These are phyloP conservation scores for Pseudocercospora crystallina DNA, from an alignment of 2,329 filamentous ascomycete species.

Conservation along the genomic window DNA sequence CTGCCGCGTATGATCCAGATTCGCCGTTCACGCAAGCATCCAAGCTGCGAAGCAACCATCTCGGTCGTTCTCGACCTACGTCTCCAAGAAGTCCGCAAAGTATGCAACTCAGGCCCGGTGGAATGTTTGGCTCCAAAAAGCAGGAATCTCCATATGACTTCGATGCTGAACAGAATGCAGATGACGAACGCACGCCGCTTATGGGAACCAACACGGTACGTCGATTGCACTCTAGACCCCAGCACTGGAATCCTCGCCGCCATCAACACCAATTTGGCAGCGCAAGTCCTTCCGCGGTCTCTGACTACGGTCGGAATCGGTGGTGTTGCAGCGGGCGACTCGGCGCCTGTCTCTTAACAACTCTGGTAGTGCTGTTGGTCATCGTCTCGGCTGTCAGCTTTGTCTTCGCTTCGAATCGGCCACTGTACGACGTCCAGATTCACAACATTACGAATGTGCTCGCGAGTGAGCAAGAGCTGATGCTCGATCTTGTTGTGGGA, in stretches of 20 bases:
- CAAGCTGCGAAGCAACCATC: constrained; percentile 62
- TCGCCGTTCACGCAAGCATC: constrained; percentile 72
- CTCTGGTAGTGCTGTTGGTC: constrained; percentile 75
- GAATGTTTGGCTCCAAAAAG: constrained; percentile 47
- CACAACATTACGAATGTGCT: constrained; percentile 83
- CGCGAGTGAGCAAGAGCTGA: constrained; percentile 90
- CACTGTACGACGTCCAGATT: constrained; percentile 75
- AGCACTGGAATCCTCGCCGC: constrained; percentile 10
- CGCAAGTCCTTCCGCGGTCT: constrained; percentile 54
- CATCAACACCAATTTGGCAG: constrained; percentile 53
- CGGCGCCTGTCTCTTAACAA: constrained; percentile 83
- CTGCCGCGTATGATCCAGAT: constrained; percentile 72
- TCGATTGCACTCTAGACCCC: no score
- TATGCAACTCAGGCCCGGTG: constrained; percentile 41
- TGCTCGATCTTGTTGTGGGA: constrained; percentile 85
- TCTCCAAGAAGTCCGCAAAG: constrained; percentile 61
- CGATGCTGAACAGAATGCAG: constrained; percentile 72
- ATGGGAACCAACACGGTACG: constrained; percentile 46
- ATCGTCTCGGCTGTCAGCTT: constrained; percentile 84
- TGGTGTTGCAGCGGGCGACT: constrained; percentile 57
- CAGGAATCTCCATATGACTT: constrained; percentile 70
- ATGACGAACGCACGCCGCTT: constrained; percentile 84
- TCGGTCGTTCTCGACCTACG: constrained; percentile 56
- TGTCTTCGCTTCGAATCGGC: constrained; percentile 87
- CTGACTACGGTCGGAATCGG: constrained; percentile 16